Evolutionary conservation across 1,284 basidiomycete species (phyloP).

Genomic region (Sporisorium reilianum): DNA sequence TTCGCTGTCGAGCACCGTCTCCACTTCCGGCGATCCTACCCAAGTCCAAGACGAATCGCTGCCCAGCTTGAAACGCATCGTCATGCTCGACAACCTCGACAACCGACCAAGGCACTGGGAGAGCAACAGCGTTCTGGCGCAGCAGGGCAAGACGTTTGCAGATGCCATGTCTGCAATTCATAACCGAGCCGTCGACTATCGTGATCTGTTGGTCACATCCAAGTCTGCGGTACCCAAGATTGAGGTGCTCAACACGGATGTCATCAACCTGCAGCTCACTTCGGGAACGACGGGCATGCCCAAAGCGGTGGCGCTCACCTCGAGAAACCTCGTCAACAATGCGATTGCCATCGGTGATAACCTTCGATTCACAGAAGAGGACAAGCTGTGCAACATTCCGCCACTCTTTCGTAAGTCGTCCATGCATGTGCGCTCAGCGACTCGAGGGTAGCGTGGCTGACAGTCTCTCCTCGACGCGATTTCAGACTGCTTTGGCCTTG

Average conservation of each 20-base stretch:
- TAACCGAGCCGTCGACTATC: conserved; percentile 48
- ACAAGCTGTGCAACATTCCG: conserved; percentile 55
- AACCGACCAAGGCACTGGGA: conserved; percentile 52
- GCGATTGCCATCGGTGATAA: conserved; percentile 78
- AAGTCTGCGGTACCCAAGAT: conserved; percentile 76
- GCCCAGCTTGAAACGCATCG: conserved; percentile 77
- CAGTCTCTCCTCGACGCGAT: neutral
- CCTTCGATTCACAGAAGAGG: conserved; percentile 72
- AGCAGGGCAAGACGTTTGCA: conserved; percentile 39
- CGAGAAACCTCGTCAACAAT: conserved; percentile 82
- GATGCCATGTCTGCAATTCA: conserved; percentile 44
- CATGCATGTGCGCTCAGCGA: neutral
- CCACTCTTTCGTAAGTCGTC: conserved; percentile 53
- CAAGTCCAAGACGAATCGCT: conserved; percentile 75
- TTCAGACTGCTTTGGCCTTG: conserved; percentile 81
- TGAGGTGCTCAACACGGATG: conserved; percentile 74
- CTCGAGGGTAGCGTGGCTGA: neutral
- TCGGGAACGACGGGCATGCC: conserved; percentile 51
- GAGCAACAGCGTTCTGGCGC: conserved; percentile 50
- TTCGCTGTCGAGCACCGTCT: conserved; percentile 74
- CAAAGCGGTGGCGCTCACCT: conserved; percentile 58
- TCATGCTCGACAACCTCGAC: conserved; percentile 77
- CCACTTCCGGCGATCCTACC: conserved; percentile 20
- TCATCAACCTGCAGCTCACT: conserved; percentile 77
- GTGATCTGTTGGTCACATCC: conserved; percentile 48